Evolutionary conservation across 176 grass and related monocot species (phyloP).

Genomic region (Dendrocalamus sinicus): DNA sequence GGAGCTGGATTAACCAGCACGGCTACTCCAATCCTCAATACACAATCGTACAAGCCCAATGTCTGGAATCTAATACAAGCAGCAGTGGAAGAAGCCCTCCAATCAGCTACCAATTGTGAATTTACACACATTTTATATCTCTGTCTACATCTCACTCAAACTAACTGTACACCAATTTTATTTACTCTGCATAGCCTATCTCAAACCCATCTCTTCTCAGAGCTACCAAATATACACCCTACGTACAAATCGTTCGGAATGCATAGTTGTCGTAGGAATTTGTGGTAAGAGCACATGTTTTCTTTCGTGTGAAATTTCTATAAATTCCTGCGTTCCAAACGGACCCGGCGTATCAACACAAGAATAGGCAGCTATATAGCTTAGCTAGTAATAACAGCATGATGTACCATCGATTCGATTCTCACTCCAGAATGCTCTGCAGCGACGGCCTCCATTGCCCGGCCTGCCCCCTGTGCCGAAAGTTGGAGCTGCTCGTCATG

Average conservation of each 20-base stretch:
- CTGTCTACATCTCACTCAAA: neutral
- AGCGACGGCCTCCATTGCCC: constrained; percentile 65
- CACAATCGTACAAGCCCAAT: neutral
- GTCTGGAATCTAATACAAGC: constrained; percentile 6
- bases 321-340: neutral
- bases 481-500: constrained; percentile 40
- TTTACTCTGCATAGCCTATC: neutral
- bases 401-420: constrained; percentile 5
- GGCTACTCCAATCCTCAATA: neutral
- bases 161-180: neutral
- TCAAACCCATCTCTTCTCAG: neutral
- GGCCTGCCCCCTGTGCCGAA: constrained; percentile 20
- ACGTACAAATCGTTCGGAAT: neutral
- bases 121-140: neutral
- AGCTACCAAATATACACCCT: neutral
- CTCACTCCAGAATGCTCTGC: constrained; percentile 74
- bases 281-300: neutral
- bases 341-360: neutral
- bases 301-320: neutral
- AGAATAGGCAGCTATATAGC: neutral
- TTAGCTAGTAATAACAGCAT: neutral
- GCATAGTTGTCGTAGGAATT: neutral
- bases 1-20: constrained; percentile 15
- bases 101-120: neutral
- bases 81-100: neutral